These are phyloP conservation scores for Nakazawaea ambrosiae DNA, from an alignment of 805 yeast species.

Conservation along the genomic window DNA sequence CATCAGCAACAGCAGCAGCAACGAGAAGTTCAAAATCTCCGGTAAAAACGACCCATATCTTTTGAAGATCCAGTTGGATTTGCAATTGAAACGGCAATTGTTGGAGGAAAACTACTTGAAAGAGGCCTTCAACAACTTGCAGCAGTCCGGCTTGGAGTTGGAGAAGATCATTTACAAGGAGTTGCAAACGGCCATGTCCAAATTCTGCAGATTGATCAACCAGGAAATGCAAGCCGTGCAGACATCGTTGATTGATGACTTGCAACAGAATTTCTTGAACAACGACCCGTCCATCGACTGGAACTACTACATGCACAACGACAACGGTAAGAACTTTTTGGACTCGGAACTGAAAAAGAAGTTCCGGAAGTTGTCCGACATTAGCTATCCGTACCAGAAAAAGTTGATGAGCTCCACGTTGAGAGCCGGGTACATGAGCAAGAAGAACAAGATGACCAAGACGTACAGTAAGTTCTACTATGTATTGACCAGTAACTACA, in stretches of 20 bases:
- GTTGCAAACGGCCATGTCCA: conserved; percentile 48
- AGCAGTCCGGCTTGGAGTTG: conserved; percentile 56
- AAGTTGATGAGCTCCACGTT: conserved; percentile 45
- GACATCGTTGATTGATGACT: conserved; percentile 45
- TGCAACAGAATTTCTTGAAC: conserved; percentile 41
- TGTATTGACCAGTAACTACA: conserved; percentile 57
- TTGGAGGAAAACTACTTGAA: conserved; percentile 59
- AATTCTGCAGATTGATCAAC: conserved; percentile 44
- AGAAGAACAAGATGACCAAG: conserved; percentile 55
- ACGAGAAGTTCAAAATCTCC: conserved; percentile 17
- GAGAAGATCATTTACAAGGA: conserved; percentile 58
- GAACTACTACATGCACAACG: conserved; percentile 54
- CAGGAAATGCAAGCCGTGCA: conserved; percentile 41
- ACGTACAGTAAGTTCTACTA: conserved; percentile 58
- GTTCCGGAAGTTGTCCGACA: conserved; percentile 41
- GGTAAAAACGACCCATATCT: conserved; percentile 51
- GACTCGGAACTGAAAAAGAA: conserved; percentile 19
- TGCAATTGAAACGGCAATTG: conserved; percentile 58
- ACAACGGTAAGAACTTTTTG: conserved; percentile 33
- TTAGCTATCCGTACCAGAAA: conserved; percentile 47
- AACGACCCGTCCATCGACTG: conserved; percentile 63
- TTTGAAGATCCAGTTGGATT: conserved; percentile 51
- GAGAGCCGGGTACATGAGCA: conserved; percentile 51
- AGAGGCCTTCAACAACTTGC: conserved; percentile 59
- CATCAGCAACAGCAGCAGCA: conserved; percentile 23